Evolutionary conservation across 225 moss, liverwort and hornwort species (phyloP).

Genomic region (Pseudisothecium myosuroides): DNA sequence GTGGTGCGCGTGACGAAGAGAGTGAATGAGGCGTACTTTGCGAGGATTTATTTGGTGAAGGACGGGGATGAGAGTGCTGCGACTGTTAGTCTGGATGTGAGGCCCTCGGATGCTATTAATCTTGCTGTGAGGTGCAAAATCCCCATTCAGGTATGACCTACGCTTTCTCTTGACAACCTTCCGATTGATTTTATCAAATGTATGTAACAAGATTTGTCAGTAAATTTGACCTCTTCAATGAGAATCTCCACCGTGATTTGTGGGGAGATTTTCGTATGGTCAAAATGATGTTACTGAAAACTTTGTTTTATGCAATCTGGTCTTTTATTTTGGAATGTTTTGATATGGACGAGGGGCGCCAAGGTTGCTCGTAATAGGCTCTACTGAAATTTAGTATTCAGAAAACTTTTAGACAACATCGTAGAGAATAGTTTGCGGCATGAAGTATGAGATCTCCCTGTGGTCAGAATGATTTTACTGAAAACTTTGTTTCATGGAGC

Average conservation of each 20-base stretch:
- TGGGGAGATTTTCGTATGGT: neutral
- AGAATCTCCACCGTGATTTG: neutral
- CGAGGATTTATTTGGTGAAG: slow-evolving; percentile 70
- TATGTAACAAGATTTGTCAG: neutral
- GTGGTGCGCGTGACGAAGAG: slow-evolving; percentile 82
- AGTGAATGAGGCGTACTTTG: slow-evolving; percentile 86
- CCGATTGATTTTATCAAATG: neutral
- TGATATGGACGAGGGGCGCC: neutral
- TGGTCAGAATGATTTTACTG: neutral
- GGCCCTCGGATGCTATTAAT: slow-evolving; percentile 94
- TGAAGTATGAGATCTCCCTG: neutral
- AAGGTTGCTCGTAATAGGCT: neutral
- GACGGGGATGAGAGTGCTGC: slow-evolving; percentile 59
- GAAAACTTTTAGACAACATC: neutral
- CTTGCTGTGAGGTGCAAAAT: slow-evolving; percentile 74
- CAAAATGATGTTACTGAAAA: neutral
- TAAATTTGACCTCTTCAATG: neutral
- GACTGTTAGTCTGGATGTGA: slow-evolving; percentile 68
- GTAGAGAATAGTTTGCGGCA: neutral
- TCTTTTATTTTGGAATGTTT: neutral
- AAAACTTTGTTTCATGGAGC: neutral
- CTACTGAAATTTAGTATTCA: neutral
- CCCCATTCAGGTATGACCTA: slow-evolving; percentile 72
- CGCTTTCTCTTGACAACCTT: neutral
- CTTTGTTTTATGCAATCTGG: neutral